These are phyloP conservation scores for Pseudogymnoascus sp. DNA, from an alignment of 2,329 filamentous ascomycete species.

Conservation along the genomic window DNA sequence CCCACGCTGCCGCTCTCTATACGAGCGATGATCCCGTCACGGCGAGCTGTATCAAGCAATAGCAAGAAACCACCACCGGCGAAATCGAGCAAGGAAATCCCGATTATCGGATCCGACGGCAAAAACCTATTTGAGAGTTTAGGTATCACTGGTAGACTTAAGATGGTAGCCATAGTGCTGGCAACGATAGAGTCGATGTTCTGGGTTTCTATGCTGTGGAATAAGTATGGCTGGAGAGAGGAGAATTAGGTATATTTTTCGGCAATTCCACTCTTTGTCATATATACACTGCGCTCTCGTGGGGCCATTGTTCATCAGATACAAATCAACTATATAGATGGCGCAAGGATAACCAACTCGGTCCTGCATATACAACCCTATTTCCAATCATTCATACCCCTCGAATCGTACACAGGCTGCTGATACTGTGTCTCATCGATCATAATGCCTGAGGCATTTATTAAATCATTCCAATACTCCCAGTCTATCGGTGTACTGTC, in stretches of 20 bases:
- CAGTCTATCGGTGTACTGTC: slow-evolving; percentile 21
- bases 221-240: background rate
- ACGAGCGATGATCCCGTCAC: no score
- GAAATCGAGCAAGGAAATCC: background rate
- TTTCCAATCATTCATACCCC: background rate
- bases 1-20: background rate
- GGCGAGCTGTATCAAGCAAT: background rate
- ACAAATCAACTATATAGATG: background rate
- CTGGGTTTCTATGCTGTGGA: background rate
- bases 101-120: background rate
- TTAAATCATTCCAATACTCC: slow-evolving; percentile 26
- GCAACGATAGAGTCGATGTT: background rate
- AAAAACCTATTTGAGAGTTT: background rate
- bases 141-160: background rate
- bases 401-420: background rate
- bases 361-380: background rate
- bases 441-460: slow-evolving; percentile 17
- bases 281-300: background rate
- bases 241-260: background rate
- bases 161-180: background rate
- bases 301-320: background rate
- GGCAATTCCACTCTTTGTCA: background rate
- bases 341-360: no score
- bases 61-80: background rate
- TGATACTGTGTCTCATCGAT: background rate